These are phyloP conservation scores for Pseudomassariella vexata DNA, from an alignment of 2,329 filamentous ascomycete species.

Conservation along the genomic window DNA sequence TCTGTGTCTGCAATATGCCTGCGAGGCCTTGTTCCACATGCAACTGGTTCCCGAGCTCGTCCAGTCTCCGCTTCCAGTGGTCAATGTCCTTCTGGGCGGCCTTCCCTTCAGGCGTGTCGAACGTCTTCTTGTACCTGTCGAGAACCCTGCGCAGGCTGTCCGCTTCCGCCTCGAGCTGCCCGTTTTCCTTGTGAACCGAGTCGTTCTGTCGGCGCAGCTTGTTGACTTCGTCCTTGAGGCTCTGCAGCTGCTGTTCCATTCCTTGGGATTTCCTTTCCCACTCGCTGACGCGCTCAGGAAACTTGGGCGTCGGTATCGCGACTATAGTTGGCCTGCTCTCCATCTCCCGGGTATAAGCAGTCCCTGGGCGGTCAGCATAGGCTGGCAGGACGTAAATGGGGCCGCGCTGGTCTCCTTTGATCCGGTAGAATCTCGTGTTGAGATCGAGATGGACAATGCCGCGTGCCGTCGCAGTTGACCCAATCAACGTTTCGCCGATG, in stretches of 20 bases:
- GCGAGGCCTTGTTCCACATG: constrained; percentile 1
- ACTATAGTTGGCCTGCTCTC: constrained; percentile 37
- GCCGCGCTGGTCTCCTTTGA: constrained; percentile 36
- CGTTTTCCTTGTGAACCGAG: constrained; percentile 3
- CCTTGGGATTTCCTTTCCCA: constrained; percentile 17
- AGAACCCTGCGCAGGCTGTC: background rate
- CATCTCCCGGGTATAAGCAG: constrained; percentile 35
- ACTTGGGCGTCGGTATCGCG: constrained; percentile 17
- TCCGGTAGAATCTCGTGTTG: constrained; percentile 45
- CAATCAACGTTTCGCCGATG: constrained; percentile 32
- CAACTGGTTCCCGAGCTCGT: background rate
- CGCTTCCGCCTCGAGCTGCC: constrained; percentile 1
- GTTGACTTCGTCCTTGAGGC: constrained; percentile 9
- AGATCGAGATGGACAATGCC: constrained; percentile 45
- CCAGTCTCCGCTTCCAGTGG: background rate
- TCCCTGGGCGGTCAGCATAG: constrained; percentile 38
- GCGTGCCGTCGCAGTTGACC: constrained; percentile 23
- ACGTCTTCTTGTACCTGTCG: background rate
- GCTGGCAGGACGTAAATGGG: constrained; percentile 51
- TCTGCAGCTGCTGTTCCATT: constrained; percentile 6
- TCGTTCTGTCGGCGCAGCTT: too few species aligned
- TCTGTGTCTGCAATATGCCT: too few species aligned
- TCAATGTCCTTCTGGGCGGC: background rate
- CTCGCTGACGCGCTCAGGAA: constrained; percentile 10
- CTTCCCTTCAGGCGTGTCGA: background rate